phyloP scores from a whole-genome alignment of 2,329 filamentous ascomycete species.

The Neofusicoccum parvum region DNA sequence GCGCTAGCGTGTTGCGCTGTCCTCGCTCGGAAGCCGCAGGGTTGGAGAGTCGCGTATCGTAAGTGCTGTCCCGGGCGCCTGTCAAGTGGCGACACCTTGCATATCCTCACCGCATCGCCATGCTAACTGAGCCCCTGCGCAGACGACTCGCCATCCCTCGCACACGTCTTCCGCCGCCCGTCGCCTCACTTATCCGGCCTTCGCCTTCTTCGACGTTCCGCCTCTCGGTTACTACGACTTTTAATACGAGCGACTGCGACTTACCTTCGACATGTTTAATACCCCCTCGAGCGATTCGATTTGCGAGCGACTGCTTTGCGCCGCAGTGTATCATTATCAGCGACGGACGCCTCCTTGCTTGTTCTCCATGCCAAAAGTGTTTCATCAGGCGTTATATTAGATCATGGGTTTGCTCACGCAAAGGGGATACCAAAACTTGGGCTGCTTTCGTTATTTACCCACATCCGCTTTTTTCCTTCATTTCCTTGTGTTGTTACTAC shows the following conservation, averaged over 20 bases:
- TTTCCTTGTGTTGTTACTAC: neutral
- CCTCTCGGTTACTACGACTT: conserved; percentile 23
- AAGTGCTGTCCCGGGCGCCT: conserved; percentile 9
- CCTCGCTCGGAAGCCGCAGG: conserved; percentile 12
- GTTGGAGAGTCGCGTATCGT: conserved; percentile 15
- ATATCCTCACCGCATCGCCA: conserved; percentile 10
- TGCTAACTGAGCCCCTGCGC: conserved; percentile 18
- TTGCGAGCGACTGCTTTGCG: conserved; percentile 19
- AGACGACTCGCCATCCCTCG: conserved; percentile 21
- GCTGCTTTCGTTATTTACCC: conserved; percentile 13
- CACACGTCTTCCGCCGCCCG: conserved; percentile 16
- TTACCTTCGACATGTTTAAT: conserved; percentile 33
- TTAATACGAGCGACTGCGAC: conserved; percentile 22
- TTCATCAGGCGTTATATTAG: conserved; percentile 40
- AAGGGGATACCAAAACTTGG: conserved; percentile 42
- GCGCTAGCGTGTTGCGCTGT: conserved; percentile 13
- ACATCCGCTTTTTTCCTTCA: neutral
- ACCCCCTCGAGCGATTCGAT: conserved; percentile 39
- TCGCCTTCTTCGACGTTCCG: conserved; percentile 9
- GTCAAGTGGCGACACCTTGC: conserved; percentile 22
- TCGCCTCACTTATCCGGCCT: conserved; percentile 6
- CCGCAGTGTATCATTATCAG: conserved; percentile 29
- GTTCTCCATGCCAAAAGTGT: conserved; percentile 22
- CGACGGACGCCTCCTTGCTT: conserved; percentile 32
- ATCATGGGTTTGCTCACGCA: conserved; percentile 40